Conservation (phyloP, 2,329 filamentous ascomycete species). For the Ascochyta pisi region DNA sequence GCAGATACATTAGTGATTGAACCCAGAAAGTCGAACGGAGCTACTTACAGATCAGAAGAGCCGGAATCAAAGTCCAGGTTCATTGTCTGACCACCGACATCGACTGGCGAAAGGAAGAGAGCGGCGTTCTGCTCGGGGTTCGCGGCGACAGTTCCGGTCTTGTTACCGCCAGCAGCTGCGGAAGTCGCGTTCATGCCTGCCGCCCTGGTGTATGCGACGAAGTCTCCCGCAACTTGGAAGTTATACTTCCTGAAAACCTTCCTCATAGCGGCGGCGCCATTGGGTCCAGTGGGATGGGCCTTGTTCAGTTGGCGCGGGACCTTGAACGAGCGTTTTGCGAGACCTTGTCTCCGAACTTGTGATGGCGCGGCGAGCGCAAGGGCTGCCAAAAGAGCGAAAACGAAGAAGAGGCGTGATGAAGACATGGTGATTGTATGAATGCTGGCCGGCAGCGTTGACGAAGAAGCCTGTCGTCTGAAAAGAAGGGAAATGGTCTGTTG, state of each 20-base stretch:
- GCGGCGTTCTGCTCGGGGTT: constrained; percentile 70
- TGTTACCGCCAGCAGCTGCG: constrained; percentile 34
- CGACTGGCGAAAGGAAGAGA: constrained; percentile 73
- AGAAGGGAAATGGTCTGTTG: constrained; percentile 31
- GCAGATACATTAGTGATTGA: constrained; percentile 17
- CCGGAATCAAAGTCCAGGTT: constrained; percentile 79
- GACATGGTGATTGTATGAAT: constrained; percentile 46
- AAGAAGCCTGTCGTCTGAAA: constrained; percentile 23
- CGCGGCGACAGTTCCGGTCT: constrained; percentile 66
- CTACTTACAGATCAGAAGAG: constrained; percentile 69
- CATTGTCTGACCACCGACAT: constrained; percentile 72
- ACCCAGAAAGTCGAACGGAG: neutral
- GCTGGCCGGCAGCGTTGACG: constrained; percentile 50
- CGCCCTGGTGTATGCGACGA: constrained; percentile 30
- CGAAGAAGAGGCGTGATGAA: constrained; percentile 47
- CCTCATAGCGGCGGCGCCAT: constrained; percentile 68
- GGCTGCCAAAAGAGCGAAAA: constrained; percentile 58
- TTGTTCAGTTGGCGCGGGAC: constrained; percentile 64
- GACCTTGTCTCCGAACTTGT: constrained; percentile 36
- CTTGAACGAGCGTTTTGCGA: constrained; percentile 66
- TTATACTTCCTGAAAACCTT: constrained; percentile 74
- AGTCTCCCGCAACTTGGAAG: constrained; percentile 40
- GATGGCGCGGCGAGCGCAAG: constrained; percentile 56
- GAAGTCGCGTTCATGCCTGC: constrained; percentile 51
- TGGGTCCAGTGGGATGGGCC: constrained; percentile 57